Percentiles rank a stretch among this genome's conserved stretches.
Conservation (phyloP, 805 yeast species). For the Saturnispora galanensis region DNA sequence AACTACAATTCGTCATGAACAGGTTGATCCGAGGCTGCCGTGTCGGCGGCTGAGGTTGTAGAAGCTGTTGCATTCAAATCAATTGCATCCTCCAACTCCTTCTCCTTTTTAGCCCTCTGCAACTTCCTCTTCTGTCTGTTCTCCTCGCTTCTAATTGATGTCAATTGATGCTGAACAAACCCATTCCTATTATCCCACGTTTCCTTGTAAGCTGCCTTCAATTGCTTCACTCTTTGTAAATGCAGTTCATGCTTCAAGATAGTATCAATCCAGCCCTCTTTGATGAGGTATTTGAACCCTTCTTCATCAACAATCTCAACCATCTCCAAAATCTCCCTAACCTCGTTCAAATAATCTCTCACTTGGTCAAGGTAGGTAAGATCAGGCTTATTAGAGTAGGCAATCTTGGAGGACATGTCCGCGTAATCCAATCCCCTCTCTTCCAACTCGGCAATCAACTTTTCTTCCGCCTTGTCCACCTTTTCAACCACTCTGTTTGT, state of each 20-base stretch:
- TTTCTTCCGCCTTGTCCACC: conserved; percentile 30
- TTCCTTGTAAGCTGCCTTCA: conserved; percentile 12
- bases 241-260: conserved; percentile 14
- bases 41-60: neutral
- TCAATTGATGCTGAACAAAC: conserved; percentile 16
- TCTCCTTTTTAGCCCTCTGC: conserved; percentile 7
- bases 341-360: conserved; percentile 5
- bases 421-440: conserved; percentile 5
- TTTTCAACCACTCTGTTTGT: conserved; percentile 1
- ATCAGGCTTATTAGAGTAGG: neutral
- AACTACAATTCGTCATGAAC: conserved; percentile 1
- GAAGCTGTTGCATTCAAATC: neutral
- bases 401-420: neutral
- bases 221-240: conserved; percentile 10
- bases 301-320: conserved; percentile 20
- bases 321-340: conserved; percentile 23
- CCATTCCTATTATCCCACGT: conserved; percentile 24
- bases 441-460: conserved; percentile 9
- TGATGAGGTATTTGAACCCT: conserved; percentile 15
- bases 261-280: conserved; percentile 14
- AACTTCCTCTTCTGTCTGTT: conserved; percentile 15
- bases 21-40: neutral
- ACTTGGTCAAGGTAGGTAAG: neutral
- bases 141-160: conserved; percentile 1
- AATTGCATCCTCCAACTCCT: conserved; percentile 1